phyloP scores from a whole-genome alignment of 2,329 filamentous ascomycete genomes.

The Microsporum canis region DNA sequence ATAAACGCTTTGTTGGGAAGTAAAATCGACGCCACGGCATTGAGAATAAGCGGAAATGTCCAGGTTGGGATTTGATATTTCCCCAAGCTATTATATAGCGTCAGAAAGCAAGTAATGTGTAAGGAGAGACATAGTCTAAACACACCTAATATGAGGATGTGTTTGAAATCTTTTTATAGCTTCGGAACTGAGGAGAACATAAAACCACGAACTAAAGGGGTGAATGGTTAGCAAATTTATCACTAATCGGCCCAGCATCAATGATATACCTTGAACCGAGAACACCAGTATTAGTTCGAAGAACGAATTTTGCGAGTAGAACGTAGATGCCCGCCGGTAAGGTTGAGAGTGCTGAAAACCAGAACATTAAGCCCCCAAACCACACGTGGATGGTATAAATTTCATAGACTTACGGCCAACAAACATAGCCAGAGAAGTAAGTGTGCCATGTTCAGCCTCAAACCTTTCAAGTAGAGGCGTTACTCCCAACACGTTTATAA shows the following conservation, averaged over 20 bases:
- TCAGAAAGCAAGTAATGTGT: not conserved
- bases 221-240: not conserved
- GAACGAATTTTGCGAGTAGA: constrained; percentile 60
- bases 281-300: constrained; percentile 60
- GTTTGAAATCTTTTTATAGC: constrained; percentile 72
- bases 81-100: constrained; percentile 37
- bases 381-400: not conserved
- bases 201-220: constrained; percentile 68
- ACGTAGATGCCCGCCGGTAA: constrained; percentile 76
- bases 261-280: constrained; percentile 65
- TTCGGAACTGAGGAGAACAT: constrained; percentile 73
- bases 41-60: constrained; percentile 71
- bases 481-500: constrained; percentile 68
- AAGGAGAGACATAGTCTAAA: not conserved
- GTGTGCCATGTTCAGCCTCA: constrained; percentile 80
- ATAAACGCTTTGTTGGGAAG: constrained; percentile 72
- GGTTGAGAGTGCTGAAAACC: constrained; percentile 54
- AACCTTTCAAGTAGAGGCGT: constrained; percentile 88
- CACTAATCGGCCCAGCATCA: not conserved
- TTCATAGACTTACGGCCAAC: constrained; percentile 63
- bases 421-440: constrained; percentile 78
- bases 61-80: constrained; percentile 73
- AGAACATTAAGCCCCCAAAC: not conserved
- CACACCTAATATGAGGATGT: constrained; percentile 62
- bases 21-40: constrained; percentile 63